Base-by-base conservation (phyloP, 371 early-diverging fungal genomes). In the Actinomucor elegans region DNA sequence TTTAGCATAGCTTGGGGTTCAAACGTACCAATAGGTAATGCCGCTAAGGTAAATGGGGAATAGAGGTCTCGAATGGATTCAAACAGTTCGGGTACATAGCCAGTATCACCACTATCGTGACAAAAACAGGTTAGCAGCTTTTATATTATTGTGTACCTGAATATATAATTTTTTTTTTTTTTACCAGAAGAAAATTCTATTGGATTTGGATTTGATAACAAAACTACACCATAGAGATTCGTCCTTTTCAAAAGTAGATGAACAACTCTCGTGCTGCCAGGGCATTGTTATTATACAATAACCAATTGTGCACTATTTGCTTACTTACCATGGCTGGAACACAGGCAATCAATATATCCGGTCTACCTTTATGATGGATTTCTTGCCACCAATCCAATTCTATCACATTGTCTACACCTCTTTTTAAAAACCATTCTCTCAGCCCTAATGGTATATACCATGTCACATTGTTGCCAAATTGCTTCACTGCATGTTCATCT, bases 341-440 rank as follows among this genome's bases (percentile, higher is more conserved):
- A 32, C 84, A 79, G 0, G 80, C 76, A 37, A 78, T 71, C 8
- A 65, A 59, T 31, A 83, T 70, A 27, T 64, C 66, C 23, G 74
- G 74, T 12, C 57, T 51, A 31, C 55, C 66, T 23, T 70, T 69
- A 42, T 81, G 80, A 29, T 57, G 66, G 26, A 67, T 64, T 38
- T 83, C 84, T 54, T 82, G 79, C 84, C 81, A 86, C 84, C 84
- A 86, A 48, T 83, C 84, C n/a, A 83, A 55, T 49, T 86, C 86
- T 26, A 82, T 67, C 10, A 80, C 83, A 60, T 79, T 81, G 7
- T 75, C 76, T 23, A 86, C 68, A 12, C 79, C 79, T 50, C 64
- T 58, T 37, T 69, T 49, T 4, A 64, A 40, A 55, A 86, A 80
- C 83, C 83, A 86, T 20, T 64, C 61, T 29, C 69, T 59, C 20